Evolutionary conservation across 805 yeast genomes (phyloP).

Genomic region (Candida sithepensis): DNA sequence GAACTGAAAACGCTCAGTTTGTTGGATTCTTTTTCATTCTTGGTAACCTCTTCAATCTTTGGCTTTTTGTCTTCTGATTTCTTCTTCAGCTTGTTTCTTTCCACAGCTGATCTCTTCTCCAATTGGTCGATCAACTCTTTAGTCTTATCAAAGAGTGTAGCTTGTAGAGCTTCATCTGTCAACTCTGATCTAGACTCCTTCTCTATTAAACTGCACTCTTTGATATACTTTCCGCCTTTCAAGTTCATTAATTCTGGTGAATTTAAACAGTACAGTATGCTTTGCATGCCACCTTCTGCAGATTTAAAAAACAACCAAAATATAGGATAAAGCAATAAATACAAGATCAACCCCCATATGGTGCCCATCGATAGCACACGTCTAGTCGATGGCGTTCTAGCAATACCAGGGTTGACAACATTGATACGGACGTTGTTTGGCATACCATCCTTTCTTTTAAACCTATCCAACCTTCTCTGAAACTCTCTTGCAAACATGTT

Average conservation of each 20-base stretch:
- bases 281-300: constrained; percentile 76
- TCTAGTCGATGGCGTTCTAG: constrained; percentile 84
- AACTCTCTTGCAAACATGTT: constrained; percentile 74
- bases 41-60: constrained; percentile 1
- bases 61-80: not conserved
- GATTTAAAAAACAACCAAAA: constrained; percentile 81
- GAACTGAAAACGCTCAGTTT: constrained; percentile 21
- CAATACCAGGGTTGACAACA: constrained; percentile 86
- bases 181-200: constrained; percentile 61
- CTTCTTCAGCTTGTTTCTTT: constrained; percentile 42
- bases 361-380: constrained; percentile 77
- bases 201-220: constrained; percentile 61
- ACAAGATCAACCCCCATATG: constrained; percentile 52
- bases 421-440: constrained; percentile 68
- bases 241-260: constrained; percentile 65
- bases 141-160: constrained; percentile 57
- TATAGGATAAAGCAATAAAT: constrained; percentile 71
- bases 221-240: constrained; percentile 66
- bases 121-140: constrained; percentile 50
- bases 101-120: constrained; percentile 71
- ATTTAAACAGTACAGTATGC: constrained; percentile 61
- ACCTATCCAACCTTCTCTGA: constrained; percentile 59
- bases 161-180: constrained; percentile 55
- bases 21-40: constrained; percentile 6
- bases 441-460: constrained; percentile 67